phyloP scores from a whole-genome alignment of 1,284 basidiomycete genomes.

The Lentinus polychrous region DNA sequence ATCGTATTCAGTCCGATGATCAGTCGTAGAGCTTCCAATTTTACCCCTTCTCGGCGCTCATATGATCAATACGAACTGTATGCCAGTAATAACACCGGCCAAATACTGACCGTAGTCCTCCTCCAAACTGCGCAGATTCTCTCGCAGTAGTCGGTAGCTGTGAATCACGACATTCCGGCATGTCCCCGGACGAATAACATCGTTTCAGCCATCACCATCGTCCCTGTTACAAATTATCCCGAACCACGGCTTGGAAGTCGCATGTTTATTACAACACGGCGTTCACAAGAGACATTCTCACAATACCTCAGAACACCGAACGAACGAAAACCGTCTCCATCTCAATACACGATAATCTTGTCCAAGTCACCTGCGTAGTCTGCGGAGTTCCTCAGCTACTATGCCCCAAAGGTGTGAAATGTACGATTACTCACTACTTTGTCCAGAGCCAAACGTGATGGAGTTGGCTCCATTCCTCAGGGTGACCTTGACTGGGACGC shows the following conservation, averaged over 20 bases:
- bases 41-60: constrained; percentile 4
- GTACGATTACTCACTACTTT: constrained; percentile 35
- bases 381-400: constrained; percentile 15
- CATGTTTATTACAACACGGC: neutral
- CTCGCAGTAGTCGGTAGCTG: neutral
- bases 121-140: neutral
- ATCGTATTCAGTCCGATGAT: constrained; percentile 4
- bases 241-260: neutral
- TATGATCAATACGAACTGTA: constrained; percentile 4
- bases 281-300: neutral
- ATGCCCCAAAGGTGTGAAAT: constrained; percentile 1
- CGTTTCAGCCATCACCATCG: neutral
- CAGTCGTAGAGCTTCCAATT: constrained; percentile 1
- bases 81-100: constrained; percentile 1
- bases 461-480: constrained; percentile 46
- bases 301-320: neutral
- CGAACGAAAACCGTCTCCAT: no score
- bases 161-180: neutral
- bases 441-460: constrained; percentile 43
- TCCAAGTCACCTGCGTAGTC: constrained; percentile 57
- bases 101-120: neutral
- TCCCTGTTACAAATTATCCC: neutral
- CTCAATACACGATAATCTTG: constrained; percentile 50
- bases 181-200: constrained; percentile 1
- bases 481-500: constrained; percentile 48